Base-by-base conservation (phyloP, 306 rosid genomes). In the Malus orientalis region DNA sequence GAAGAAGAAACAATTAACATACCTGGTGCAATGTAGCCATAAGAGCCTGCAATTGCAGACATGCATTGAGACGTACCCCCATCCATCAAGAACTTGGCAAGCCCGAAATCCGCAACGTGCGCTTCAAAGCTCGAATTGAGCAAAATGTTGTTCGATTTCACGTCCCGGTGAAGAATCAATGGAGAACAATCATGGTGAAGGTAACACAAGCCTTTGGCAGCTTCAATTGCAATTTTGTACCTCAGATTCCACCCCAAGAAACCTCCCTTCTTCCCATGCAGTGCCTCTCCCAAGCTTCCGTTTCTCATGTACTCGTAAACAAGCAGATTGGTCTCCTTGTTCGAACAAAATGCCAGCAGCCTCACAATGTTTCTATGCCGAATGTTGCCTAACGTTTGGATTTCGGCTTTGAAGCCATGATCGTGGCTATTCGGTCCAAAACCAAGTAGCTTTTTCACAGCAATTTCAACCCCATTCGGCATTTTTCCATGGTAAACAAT, bases 11-110 rank as follows among this genome's bases (percentile, higher is more conserved):
- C 3, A 12, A 16, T 47, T 15, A 29, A 79, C 91, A n/a, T 82
- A 92, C 97, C 98, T 8, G 98, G 98, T 36, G 98, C 98, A 64
- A 93, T 93, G 88, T 93, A 93, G 76, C 98, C 98, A 29, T 93
- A 93, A 1, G 98, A 93, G 8, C 98, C 98, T 23, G 97, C 97
- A 77, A 93, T 82, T 2, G 96, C 89, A 33, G 98, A 93, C 98
- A 93, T 93, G 79, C 90, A 91, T 78, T 91, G 87, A 0, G 98
- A 89, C 16, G 89, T 86, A n/a, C 89, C 95, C 8, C 91, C 87
- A 42, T 86, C 93, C 3, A 87, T 30, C 87, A 93, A 84, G 92
- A 82, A 93, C 84, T 93, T 91, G 22, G 98, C 98, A 5, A 93
- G 90, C 1, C 98, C 98, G 49, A 93, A 93, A 79, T 93, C 98